A percentile compares a stretch with the other conserved stretches of the same genome.
Evolutionary conservation across 306 rosid species (phyloP).

Genomic region (Sicyos baderoa): DNA sequence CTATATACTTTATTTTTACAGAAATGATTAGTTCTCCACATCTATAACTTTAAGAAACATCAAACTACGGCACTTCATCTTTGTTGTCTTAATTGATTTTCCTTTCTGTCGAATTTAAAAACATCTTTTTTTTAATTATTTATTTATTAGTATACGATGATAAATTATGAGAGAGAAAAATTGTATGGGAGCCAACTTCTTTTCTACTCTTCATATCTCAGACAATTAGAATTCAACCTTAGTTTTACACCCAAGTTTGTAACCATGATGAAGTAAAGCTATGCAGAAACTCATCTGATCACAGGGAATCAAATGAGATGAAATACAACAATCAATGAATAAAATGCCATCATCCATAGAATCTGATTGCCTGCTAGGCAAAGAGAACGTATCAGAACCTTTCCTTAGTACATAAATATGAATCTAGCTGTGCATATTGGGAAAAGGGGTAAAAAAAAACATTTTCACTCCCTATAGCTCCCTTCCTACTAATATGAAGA

Average conservation of each 20-base stretch:
- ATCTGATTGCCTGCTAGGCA: neutral
- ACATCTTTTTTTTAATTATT: neutral
- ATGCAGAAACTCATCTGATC: no score
- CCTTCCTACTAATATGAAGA: slow-evolving; percentile 5
- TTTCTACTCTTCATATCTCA: neutral
- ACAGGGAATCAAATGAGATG: slow-evolving; percentile 1
- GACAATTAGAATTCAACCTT: slow-evolving; percentile 10
- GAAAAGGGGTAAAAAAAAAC: neutral
- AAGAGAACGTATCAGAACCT: no score
- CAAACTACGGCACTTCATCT: neutral
- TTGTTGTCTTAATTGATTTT: neutral
- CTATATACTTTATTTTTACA: no score
- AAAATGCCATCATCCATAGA: neutral
- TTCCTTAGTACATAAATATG: slow-evolving; percentile 12
- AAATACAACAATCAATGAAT: slow-evolving; percentile 3
- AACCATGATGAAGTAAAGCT: no score
- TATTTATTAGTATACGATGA: neutral
- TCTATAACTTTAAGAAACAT: slow-evolving; percentile 4
- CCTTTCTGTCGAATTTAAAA: neutral
- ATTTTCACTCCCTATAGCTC: slow-evolving; percentile 20
- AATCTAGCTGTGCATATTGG: slow-evolving; percentile 2
- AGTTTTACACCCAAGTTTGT: neutral
- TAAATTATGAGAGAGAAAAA: neutral
- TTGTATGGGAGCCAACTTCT: slow-evolving; percentile 1
- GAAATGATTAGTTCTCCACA: neutral